Percentiles rank a stretch among this genome's conserved stretches.
These are phyloP conservation scores for Cryptococcus sp. DNA, from an alignment of 1,284 basidiomycete species.

Conservation along the genomic window DNA sequence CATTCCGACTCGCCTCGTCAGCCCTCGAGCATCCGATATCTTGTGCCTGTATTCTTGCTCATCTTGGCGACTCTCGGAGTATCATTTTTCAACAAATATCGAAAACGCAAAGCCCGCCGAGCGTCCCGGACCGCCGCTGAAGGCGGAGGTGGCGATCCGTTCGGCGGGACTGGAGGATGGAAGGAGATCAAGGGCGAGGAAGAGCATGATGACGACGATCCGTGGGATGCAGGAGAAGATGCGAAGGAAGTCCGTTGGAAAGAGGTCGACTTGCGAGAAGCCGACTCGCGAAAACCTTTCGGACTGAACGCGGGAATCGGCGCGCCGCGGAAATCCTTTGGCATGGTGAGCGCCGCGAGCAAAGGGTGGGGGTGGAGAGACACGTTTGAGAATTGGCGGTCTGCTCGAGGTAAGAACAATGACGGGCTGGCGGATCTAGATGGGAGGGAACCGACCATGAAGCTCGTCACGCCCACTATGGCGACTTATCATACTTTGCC, in stretches of 20 bases:
- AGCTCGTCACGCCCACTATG: constrained; percentile 17
- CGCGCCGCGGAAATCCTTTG: neutral
- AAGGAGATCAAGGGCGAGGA: constrained; percentile 12
- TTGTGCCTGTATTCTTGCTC: constrained; percentile 30
- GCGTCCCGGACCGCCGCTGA: constrained; percentile 3
- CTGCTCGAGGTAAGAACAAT: constrained; percentile 17
- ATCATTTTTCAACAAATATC: constrained; percentile 18
- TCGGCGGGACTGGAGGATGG: constrained; percentile 13
- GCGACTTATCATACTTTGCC: constrained; percentile 15
- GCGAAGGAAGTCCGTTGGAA: constrained; percentile 4
- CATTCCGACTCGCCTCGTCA: constrained; percentile 10
- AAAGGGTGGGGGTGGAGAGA: constrained; percentile 23
- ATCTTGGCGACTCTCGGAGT: constrained; percentile 23
- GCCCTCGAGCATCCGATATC: constrained; percentile 19
- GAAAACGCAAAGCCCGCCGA: constrained; percentile 9
- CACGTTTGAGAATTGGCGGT: constrained; percentile 20
- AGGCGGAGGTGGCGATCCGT: constrained; percentile 1
- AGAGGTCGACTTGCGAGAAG: constrained; percentile 1
- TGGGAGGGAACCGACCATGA: constrained; percentile 18
- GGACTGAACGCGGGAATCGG: neutral
- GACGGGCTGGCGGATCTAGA: neutral
- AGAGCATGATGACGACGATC: constrained; percentile 18
- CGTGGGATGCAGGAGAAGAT: constrained; percentile 8
- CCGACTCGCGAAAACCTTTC: neutral
- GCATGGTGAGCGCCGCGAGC: constrained; percentile 7